Conservation (phyloP, 163 green algal genomes). For the Coccomyxa subellipsoidea region DNA sequence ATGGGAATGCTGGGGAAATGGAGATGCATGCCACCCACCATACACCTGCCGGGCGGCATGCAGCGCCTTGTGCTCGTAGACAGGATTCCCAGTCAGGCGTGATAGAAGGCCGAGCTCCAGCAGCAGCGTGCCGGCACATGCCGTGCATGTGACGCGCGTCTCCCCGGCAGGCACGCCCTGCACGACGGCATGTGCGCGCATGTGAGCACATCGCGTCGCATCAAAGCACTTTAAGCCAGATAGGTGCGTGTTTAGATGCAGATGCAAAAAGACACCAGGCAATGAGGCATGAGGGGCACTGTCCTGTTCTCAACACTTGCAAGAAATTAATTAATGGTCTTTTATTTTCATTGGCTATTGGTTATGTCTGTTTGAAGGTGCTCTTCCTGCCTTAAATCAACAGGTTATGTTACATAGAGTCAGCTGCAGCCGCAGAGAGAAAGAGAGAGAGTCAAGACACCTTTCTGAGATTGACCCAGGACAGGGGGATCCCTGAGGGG, state of each 20-base stretch:
- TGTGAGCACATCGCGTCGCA: neutral
- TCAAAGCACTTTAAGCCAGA: too few species aligned
- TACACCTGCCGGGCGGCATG: constrained; percentile 56
- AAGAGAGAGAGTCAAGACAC: constrained; percentile 20
- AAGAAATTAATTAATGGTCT: too few species aligned
- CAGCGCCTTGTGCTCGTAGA: constrained; percentile 50
- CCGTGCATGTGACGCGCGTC: constrained; percentile 75
- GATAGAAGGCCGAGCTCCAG: constrained; percentile 87
- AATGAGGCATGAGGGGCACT: too few species aligned
- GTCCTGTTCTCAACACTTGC: too few species aligned
- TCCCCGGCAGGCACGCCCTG: constrained; percentile 51
- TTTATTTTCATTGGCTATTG: too few species aligned
- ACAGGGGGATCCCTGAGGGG: constrained; percentile 69
- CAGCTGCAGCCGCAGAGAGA: too few species aligned
- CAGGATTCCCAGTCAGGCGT: constrained; percentile 56
- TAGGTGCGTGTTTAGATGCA: too few species aligned
- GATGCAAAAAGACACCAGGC: too few species aligned
- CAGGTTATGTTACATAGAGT: too few species aligned
- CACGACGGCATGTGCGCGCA: neutral
- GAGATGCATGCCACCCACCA: constrained; percentile 9
- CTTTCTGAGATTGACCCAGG: constrained; percentile 75
- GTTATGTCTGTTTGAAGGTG: too few species aligned
- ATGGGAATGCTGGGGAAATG: too few species aligned
- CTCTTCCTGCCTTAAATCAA: too few species aligned
- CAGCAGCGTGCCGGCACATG: constrained; percentile 87